These are phyloP conservation scores for Chaetothyriales sp. DNA, from an alignment of 2,329 filamentous ascomycete species.

Conservation along the genomic window DNA sequence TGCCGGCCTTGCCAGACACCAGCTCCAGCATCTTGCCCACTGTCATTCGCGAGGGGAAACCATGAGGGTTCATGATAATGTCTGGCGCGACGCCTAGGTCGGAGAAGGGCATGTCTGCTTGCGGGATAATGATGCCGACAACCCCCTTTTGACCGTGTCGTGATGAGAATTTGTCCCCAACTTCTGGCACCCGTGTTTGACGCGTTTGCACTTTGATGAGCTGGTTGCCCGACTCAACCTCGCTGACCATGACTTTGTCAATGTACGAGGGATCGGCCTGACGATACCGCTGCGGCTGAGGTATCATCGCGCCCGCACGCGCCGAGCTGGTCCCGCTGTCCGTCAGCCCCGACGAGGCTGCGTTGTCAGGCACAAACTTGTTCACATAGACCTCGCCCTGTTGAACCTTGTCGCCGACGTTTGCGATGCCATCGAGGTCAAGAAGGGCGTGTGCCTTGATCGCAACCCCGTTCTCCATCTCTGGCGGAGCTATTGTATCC, in stretches of 20 bases:
- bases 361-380: slow-evolving; percentile 72
- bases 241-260: slow-evolving; percentile 89
- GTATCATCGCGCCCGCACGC: slow-evolving; percentile 7
- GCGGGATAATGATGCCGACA: slow-evolving; percentile 87
- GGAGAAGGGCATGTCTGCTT: slow-evolving; percentile 92
- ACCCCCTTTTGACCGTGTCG: slow-evolving; percentile 98
- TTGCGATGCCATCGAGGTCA: slow-evolving; percentile 74
- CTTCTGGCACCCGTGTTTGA: slow-evolving; percentile 86
- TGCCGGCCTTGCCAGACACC: slow-evolving; percentile 81
- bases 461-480: slow-evolving; percentile 45
- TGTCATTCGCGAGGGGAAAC: slow-evolving; percentile 99
- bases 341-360: slow-evolving; percentile 51
- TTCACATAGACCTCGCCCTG: slow-evolving; percentile 77
- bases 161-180: slow-evolving; percentile 97
- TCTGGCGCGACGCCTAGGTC: slow-evolving; percentile 85
- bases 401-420: slow-evolving; percentile 66
- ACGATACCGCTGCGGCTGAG: slow-evolving; percentile 51
- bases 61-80: slow-evolving; percentile 99
- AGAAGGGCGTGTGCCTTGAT: slow-evolving; percentile 58
- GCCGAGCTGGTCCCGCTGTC: slow-evolving; percentile 41
- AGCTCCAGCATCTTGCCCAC: slow-evolving; percentile 96
- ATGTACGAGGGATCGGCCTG: slow-evolving; percentile 75
- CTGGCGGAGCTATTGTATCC: slow-evolving; percentile 46
- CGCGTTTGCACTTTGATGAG: slow-evolving; percentile 89
- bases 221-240: slow-evolving; percentile 70